phyloP scores from a whole-genome alignment of 164 flowering plant genomes.

The Aristolochia californica region DNA sequence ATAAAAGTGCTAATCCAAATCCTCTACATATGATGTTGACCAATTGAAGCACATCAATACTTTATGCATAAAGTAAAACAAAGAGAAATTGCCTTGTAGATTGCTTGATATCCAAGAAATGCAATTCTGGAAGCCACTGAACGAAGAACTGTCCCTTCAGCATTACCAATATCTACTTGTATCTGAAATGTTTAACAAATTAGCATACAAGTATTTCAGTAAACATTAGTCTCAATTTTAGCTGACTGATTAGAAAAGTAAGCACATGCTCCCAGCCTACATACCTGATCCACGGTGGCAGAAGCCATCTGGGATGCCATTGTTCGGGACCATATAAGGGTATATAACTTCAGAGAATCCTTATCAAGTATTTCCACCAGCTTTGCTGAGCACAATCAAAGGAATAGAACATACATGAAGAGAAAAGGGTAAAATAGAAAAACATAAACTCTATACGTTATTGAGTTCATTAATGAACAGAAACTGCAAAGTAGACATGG shows the following conservation, averaged over 20 bases:
- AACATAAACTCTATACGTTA: background rate
- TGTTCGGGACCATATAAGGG: conserved; percentile 84
- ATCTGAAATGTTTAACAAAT: conserved; percentile 23
- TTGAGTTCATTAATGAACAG: background rate
- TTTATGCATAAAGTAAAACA: background rate
- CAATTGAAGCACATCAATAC: no score
- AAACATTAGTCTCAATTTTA: background rate
- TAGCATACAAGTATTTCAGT: background rate
- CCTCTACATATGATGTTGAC: no score
- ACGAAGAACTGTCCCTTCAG: conserved; percentile 33
- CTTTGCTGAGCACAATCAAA: conserved; percentile 28
- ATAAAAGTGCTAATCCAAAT: no score
- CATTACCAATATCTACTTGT: conserved; percentile 52
- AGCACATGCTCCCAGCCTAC: background rate
- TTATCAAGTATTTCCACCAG: conserved; percentile 68
- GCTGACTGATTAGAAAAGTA: background rate
- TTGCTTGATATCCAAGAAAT: conserved; percentile 70
- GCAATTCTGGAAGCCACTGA: conserved; percentile 50
- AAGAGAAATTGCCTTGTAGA: conserved; percentile 37
- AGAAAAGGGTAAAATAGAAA: background rate
- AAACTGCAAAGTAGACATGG: no score
- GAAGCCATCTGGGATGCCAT: conserved; percentile 95
- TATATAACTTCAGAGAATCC: conserved; percentile 72
- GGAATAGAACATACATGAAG: background rate
- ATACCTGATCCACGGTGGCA: conserved; percentile 46